phyloP scores from a whole-genome alignment of 345 rosid genomes.

The Boechera retrofracta region DNA sequence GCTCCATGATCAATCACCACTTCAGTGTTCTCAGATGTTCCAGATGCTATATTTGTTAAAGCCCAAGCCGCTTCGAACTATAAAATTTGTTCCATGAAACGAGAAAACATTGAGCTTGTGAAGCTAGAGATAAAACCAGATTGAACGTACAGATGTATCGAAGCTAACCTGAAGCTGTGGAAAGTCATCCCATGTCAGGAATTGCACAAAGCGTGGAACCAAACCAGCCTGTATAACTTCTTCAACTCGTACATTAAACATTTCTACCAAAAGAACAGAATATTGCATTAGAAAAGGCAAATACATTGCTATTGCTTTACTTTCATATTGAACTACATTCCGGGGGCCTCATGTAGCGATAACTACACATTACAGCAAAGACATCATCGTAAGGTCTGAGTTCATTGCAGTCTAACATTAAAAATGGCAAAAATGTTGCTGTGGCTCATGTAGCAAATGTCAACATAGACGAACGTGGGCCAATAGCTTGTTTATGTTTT shows the following conservation, averaged over 20 bases:
- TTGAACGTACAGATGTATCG: background rate
- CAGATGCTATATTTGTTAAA: constrained; percentile 86
- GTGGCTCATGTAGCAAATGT: background rate
- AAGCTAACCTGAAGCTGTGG: constrained; percentile 47
- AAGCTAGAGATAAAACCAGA: constrained; percentile 29
- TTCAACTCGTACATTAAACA: constrained; percentile 43
- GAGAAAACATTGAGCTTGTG: constrained; percentile 15
- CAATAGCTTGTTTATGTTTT: background rate
- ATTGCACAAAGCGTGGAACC: constrained; percentile 50
- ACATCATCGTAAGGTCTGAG: background rate
- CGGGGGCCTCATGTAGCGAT: background rate
- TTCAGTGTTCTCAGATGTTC: constrained; percentile 88
- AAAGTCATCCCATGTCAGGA: constrained; percentile 48
- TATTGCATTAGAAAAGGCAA: constrained; percentile 22
- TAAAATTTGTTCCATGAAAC: constrained; percentile 21
- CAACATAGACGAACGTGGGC: background rate
- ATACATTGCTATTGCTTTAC: background rate
- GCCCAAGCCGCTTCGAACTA: constrained; percentile 97
- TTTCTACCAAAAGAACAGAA: constrained; percentile 38
- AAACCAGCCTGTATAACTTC: constrained; percentile 48
- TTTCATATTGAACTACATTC: constrained; percentile 17
- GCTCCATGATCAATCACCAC: constrained; percentile 91
- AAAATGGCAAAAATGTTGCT: background rate
- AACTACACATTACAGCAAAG: background rate
- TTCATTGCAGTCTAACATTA: background rate